These are phyloP conservation scores for Podospora sp. DNA, from an alignment of 495 filamentous ascomycete species.

Conservation along the genomic window DNA sequence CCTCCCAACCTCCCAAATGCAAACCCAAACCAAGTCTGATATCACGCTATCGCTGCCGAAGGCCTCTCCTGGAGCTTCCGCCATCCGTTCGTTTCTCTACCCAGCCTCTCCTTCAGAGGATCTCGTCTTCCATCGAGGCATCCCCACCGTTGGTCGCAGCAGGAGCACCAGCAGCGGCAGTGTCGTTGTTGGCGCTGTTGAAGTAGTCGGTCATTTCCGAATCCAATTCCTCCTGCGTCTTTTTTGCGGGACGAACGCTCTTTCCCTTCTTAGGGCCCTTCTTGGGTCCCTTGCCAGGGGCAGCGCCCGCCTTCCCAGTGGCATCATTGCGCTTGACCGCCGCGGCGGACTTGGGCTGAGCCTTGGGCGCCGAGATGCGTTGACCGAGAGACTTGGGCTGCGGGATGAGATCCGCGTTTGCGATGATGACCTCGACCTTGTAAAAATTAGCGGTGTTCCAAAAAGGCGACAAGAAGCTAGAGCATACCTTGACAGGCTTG, in stretches of 20 bases:
- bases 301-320: constrained; percentile 38
- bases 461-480: too few species aligned
- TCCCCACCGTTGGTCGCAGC: constrained; percentile 40
- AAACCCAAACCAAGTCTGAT: constrained; percentile 15
- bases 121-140: constrained; percentile 56
- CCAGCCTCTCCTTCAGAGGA: constrained; percentile 32
- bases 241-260: constrained; percentile 73
- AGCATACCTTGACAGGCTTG: constrained; percentile 81
- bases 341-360: constrained; percentile 83
- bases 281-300: constrained; percentile 54
- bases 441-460: constrained; percentile 1
- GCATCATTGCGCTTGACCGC: constrained; percentile 59
- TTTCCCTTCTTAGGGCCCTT: constrained; percentile 51
- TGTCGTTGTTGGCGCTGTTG: constrained; percentile 48
- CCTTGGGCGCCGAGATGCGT: constrained; percentile 78
- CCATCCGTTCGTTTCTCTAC: neutral
- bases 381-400: constrained; percentile 78
- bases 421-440: constrained; percentile 87
- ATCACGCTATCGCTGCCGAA: constrained; percentile 5
- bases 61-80: constrained; percentile 19
- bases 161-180: constrained; percentile 47
- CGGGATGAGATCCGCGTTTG: constrained; percentile 66
- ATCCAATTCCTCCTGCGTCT: constrained; percentile 89
- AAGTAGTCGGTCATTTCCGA: constrained; percentile 96
- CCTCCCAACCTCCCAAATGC: constrained; percentile 25